Conservation (phyloP, 2,329 filamentous ascomycete species). For the Aspergillus chevalieri region DNA sequence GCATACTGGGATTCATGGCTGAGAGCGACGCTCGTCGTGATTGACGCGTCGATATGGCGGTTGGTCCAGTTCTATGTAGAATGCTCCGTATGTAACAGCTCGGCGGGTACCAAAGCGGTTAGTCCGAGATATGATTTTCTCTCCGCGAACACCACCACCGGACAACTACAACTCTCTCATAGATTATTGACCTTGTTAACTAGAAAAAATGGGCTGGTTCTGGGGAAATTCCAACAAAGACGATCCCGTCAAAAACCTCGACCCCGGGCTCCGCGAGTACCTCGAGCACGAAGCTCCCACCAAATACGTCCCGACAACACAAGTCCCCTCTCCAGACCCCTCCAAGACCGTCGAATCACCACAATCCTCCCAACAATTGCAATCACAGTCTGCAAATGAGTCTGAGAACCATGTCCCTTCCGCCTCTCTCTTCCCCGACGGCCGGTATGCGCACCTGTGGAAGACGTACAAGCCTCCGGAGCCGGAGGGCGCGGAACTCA, state of each 20-base stretch:
- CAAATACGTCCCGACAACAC: constrained; percentile 51
- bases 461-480: constrained; percentile 77
- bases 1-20: constrained; percentile 36
- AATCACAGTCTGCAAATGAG: constrained; percentile 14
- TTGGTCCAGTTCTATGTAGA: not conserved
- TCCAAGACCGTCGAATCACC: constrained; percentile 10
- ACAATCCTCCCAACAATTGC: constrained; percentile 8
- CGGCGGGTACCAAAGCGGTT: not conserved
- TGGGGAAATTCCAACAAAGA: constrained; percentile 50
- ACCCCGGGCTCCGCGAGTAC: constrained; percentile 77
- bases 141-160: constrained; percentile 3
- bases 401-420: constrained; percentile 28
- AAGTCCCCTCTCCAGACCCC: constrained; percentile 15
- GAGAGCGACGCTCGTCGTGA: constrained; percentile 24
- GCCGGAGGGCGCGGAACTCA: constrained; percentile 64
- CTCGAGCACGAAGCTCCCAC: constrained; percentile 74
- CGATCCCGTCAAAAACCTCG: constrained; percentile 67
- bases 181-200: not conserved
- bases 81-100: not conserved
- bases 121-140: constrained; percentile 3
- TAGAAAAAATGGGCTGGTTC: constrained; percentile 56
- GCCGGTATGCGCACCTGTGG: constrained; percentile 82
- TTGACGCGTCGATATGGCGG: constrained; percentile 24
- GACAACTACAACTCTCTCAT: not conserved
- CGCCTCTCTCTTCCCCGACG: constrained; percentile 61